Percentiles rank a stretch among this genome's conserved stretches.
phyloP scores from a whole-genome alignment of 495 filamentous ascomycete genomes.

The Letharia columbiana region DNA sequence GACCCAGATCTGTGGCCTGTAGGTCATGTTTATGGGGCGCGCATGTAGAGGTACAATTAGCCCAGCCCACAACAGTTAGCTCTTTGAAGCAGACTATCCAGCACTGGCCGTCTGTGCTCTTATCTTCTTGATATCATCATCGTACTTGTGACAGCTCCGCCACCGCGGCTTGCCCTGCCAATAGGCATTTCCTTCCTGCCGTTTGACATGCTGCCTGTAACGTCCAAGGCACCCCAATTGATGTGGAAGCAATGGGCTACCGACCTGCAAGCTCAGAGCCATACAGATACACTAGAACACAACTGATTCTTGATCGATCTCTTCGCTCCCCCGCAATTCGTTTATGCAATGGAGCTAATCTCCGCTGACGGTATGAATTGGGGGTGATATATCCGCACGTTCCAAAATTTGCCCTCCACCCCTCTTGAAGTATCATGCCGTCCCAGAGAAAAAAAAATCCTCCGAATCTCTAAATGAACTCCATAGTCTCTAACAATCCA shows the following conservation, averaged over 20 bases:
- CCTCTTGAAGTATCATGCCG: background rate
- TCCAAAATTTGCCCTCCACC: background rate
- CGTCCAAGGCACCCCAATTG: background rate
- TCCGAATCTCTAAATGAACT: background rate
- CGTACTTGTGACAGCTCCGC: background rate
- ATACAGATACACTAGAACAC: background rate
- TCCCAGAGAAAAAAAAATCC: background rate
- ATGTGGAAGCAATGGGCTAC: background rate
- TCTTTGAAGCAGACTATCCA: background rate
- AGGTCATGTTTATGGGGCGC: background rate
- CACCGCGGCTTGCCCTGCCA: background rate
- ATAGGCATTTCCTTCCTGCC: background rate
- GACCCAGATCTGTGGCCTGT: background rate
- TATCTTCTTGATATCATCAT: no score
- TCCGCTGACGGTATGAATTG: background rate
- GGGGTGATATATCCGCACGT: conserved; percentile 1
- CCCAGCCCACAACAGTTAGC: background rate
- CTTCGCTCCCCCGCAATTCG: background rate
- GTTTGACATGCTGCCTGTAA: background rate
- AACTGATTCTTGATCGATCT: background rate
- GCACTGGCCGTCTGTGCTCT: background rate
- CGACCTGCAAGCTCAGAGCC: background rate
- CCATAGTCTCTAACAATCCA: background rate
- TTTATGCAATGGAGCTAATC: background rate
- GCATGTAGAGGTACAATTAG: background rate